Percentiles rank a stretch among this genome's conserved stretches.
Evolutionary conservation across 2,329 filamentous ascomycete genomes (phyloP).

Genomic region (Clathrospora elynae): DNA sequence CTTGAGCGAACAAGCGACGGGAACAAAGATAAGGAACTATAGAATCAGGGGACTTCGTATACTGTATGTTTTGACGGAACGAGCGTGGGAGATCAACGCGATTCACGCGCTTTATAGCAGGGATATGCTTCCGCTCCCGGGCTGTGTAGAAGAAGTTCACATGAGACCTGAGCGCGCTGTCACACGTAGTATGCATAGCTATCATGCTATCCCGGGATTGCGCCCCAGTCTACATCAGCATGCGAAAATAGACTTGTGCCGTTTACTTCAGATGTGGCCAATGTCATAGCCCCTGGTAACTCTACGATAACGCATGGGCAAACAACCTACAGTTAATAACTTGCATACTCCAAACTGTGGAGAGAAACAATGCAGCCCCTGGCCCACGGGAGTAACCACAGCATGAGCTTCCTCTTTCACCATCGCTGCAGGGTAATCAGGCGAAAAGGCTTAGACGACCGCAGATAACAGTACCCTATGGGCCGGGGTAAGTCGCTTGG

Average conservation of each 20-base stretch:
- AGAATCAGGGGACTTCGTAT: background rate
- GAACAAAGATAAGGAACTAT: constrained; percentile 2
- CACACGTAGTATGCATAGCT: too few species aligned
- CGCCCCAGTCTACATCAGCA: too few species aligned
- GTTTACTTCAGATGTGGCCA: constrained; percentile 1
- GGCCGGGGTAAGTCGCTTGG: constrained; percentile 7
- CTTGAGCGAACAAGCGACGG: background rate
- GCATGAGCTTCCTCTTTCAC: constrained; percentile 11
- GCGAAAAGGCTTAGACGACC: constrained; percentile 9
- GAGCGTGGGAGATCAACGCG: too few species aligned
- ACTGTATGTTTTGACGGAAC: too few species aligned
- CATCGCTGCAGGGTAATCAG: constrained; percentile 8
- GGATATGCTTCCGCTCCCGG: background rate
- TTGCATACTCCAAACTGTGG: constrained; percentile 4
- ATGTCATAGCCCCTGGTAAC: background rate
- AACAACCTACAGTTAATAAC: background rate
- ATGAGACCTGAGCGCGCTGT: too few species aligned
- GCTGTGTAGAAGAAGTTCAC: too few species aligned
- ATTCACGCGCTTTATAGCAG: too few species aligned
- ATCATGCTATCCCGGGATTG: too few species aligned
- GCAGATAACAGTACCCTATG: constrained; percentile 10
- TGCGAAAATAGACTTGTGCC: too few species aligned
- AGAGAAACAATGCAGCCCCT: background rate
- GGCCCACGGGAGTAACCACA: constrained; percentile 11
- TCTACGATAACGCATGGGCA: constrained; percentile 1